Percentiles rank a stretch among this genome's conserved stretches.
Evolutionary conservation across 148 eudicot genomes (phyloP).

Genomic region (Chenopodium quinoa): DNA sequence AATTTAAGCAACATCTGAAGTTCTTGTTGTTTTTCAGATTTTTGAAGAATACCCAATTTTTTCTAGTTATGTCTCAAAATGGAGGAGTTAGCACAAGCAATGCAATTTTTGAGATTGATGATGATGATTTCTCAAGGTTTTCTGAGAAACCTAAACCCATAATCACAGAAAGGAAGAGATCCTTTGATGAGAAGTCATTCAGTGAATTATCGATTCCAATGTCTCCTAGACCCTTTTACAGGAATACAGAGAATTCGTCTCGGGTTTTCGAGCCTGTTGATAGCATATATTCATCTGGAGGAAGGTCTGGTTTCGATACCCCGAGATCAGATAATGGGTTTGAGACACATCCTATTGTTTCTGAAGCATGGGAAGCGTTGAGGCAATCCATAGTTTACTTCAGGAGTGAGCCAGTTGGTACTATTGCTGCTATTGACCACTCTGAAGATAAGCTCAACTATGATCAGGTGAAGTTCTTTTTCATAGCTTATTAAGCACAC

Average conservation of each 20-base stretch:
- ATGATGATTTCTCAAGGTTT: constrained; percentile 53
- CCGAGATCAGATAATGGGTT: constrained; percentile 53
- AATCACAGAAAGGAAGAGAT: constrained; percentile 67
- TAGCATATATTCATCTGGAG: constrained; percentile 55
- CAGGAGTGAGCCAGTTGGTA: constrained; percentile 72
- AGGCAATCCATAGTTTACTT: constrained; percentile 67
- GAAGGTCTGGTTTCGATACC: constrained; percentile 53
- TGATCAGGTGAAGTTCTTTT: constrained; percentile 55
- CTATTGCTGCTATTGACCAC: constrained; percentile 74
- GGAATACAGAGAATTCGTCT: constrained; percentile 50
- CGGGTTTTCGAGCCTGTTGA: constrained; percentile 57
- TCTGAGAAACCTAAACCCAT: constrained; percentile 51
- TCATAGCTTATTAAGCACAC: neutral
- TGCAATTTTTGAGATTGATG: constrained; percentile 62
- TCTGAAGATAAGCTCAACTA: constrained; percentile 72
- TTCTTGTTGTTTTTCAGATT: neutral
- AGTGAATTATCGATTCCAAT: constrained; percentile 59
- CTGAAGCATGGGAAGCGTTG: constrained; percentile 83
- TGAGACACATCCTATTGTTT: constrained; percentile 67
- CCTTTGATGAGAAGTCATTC: constrained; percentile 76
- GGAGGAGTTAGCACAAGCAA: constrained; percentile 32
- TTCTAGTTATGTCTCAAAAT: constrained; percentile 23
- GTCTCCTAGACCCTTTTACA: constrained; percentile 59
- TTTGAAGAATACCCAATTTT: constrained; percentile 7
- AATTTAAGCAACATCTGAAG: neutral